Percentiles rank a stretch among this genome's conserved stretches.
Conservation (phyloP, 2,329 filamentous ascomycete genomes). For the Tolypocladium sp. region DNA sequence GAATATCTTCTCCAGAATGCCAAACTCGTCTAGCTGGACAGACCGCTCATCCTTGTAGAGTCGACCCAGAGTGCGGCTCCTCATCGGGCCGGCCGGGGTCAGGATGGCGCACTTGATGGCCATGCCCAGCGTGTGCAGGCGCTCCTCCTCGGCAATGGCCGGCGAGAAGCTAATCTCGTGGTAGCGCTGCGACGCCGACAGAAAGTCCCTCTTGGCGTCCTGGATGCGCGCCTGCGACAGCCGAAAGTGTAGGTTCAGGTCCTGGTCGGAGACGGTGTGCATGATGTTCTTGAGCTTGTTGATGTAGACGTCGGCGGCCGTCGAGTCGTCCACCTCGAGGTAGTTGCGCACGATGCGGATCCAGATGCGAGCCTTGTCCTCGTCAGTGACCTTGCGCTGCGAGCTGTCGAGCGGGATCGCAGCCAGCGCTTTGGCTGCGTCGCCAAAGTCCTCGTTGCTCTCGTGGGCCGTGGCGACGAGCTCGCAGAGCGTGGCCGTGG, state of each 20-base stretch:
- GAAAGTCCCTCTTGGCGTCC: conserved; percentile 81
- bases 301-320: conserved; percentile 73
- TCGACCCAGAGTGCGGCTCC: conserved; percentile 69
- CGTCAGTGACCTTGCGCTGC: conserved; percentile 72
- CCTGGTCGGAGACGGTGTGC: conserved; percentile 63
- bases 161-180: conserved; percentile 74
- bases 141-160: conserved; percentile 76
- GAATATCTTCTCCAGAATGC: conserved; percentile 96
- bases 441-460: conserved; percentile 66
- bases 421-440: conserved; percentile 69
- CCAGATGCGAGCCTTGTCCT: conserved; percentile 79
- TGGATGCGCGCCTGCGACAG: conserved; percentile 88
- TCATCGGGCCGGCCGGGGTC: conserved; percentile 78
- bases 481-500: conserved; percentile 69
- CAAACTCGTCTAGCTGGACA: conserved; percentile 64
- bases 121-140: conserved; percentile 73
- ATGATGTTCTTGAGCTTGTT: conserved; percentile 95
- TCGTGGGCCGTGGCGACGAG: conserved; percentile 80
- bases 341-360: conserved; percentile 91
- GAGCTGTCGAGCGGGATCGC: conserved; percentile 84
- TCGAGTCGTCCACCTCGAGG: conserved; percentile 87
- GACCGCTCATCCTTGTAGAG: conserved; percentile 92
- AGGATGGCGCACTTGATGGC: conserved; percentile 89
- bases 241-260: conserved; percentile 75
- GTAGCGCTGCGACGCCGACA: conserved; percentile 81